Evolutionary conservation across 768 basidiomycete species (phyloP), one percentile per base, ranked within the genome.

Genomic region (Cyclocybe aegerita): DNA sequence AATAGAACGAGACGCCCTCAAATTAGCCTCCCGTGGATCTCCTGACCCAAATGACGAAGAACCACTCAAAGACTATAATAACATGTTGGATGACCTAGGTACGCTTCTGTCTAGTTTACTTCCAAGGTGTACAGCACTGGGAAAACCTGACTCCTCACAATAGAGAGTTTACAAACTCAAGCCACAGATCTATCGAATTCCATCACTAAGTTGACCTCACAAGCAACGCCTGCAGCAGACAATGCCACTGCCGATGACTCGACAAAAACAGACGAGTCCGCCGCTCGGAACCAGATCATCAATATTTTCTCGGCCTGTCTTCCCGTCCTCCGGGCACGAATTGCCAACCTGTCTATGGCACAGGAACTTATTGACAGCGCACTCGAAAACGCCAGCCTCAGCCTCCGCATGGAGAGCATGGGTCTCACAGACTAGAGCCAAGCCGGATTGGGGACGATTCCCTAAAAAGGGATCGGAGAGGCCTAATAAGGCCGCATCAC

Each of bases 361-460:
- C 74, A 74, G 43, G 74, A 78, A 23, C 65, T 82, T 14, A 65
- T 81, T 17, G 75, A 78, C 49, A 72, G 74, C 16, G 74, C 76
- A 10, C 74, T 79, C 39, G 78, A 81, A 59, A 80, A 78, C 49
- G 61, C 73, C 16, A 77, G 73, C 43, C 68, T 78, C 31, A 66
- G 64, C 39, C 56, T 80, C 32, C 66, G 75, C n/a, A 70, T 79
- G 69, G 77, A 80, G 57, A 75, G 75, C 54, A 57, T 80, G 54
- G 75, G 75, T 7, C 54, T 77, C 17, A 49, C 43, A 2, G 53
- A 48, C 17, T 61, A 43, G 54, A 16, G 33, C 23, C 23, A 23
- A 23, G 23, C 23, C 23, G 23, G 3, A 23, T 23, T 23, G 23
- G 23, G 4, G 23, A 23, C 23, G 23, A 23, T 23, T 23, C 23